A percentile compares a stretch with the other conserved stretches of the same genome.
Evolutionary conservation across 805 yeast species (phyloP).

Genomic region (Teunomyces barrocoloradensis): DNA sequence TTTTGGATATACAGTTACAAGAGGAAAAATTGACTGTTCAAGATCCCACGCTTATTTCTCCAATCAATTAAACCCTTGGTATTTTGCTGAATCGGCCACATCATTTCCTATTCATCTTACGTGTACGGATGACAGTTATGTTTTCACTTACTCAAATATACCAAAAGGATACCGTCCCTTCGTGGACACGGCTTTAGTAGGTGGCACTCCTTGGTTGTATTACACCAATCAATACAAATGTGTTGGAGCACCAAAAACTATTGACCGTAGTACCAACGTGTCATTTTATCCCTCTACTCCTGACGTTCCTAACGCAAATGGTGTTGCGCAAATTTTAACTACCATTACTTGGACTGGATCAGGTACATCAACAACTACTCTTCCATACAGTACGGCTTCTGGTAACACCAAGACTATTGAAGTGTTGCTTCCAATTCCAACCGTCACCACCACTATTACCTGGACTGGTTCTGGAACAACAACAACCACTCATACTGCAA

Average conservation of each 20-base stretch:
- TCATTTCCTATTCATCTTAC: constrained; percentile 3
- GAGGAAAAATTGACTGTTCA: background rate
- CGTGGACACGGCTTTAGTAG: background rate
- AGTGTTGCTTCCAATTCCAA: background rate
- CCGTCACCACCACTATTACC: constrained; percentile 14
- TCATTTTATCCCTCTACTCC: background rate
- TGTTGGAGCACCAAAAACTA: background rate
- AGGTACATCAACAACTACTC: constrained; percentile 17
- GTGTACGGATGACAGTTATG: background rate
- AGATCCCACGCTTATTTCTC: background rate
- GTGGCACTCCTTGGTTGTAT: background rate
- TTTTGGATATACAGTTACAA: background rate
- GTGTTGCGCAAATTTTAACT: background rate
- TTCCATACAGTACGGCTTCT: background rate
- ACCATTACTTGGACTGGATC: constrained; percentile 8
- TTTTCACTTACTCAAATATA: constrained; percentile 14
- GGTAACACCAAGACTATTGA: constrained; percentile 11
- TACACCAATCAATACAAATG: background rate
- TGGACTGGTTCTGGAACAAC: background rate
- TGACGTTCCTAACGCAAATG: background rate
- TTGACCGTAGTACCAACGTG: constrained; percentile 5
- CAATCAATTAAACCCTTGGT: constrained; percentile 19
- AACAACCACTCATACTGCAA: background rate
- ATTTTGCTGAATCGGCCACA: constrained; percentile 9
- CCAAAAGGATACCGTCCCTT: constrained; percentile 29